Evolutionary conservation across 768 basidiomycete species (phyloP).

Genomic region (Tulasnella sp.): DNA sequence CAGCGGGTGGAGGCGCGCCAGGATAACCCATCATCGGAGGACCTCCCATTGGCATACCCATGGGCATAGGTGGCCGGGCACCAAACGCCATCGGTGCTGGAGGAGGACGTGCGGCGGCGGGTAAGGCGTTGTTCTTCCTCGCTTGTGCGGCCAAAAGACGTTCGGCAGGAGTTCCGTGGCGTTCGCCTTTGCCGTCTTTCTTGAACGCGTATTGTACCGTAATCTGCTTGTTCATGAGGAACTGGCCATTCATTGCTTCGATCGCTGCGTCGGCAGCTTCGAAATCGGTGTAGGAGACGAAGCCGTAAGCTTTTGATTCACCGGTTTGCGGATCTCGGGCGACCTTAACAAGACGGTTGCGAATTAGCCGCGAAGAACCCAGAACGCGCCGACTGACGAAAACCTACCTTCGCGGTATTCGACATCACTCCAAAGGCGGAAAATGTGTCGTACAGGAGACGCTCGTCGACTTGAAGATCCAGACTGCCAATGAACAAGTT

Average conservation of each 20-base stretch:
- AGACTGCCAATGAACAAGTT: constrained; percentile 94
- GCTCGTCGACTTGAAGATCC: constrained; percentile 92
- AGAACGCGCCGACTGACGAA: not conserved
- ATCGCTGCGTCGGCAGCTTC: constrained; percentile 93
- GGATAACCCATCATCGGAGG: constrained; percentile 15
- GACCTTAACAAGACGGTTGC: constrained; percentile 43
- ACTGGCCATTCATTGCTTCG: constrained; percentile 95
- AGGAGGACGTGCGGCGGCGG: constrained; percentile 63
- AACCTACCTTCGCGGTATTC: constrained; percentile 71
- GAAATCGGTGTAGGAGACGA: constrained; percentile 95
- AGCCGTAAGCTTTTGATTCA: constrained; percentile 92
- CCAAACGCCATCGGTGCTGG: constrained; percentile 25
- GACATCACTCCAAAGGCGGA: constrained; percentile 90
- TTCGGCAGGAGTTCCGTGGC: constrained; percentile 95
- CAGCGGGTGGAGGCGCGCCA: constrained; percentile 41
- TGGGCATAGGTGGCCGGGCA: constrained; percentile 12
- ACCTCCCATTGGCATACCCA: constrained; percentile 45
- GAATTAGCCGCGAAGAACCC: not conserved
- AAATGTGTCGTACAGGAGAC: constrained; percentile 88
- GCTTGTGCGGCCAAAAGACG: constrained; percentile 91
- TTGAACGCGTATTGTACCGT: constrained; percentile 98
- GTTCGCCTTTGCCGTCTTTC: constrained; percentile 96
- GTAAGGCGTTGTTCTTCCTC: constrained; percentile 86
- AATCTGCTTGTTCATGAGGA: constrained; percentile 97
- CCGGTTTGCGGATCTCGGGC: constrained; percentile 79